Evolutionary conservation across 176 grass and related monocot genomes (phyloP).

Genomic region (Bothriochloa decipiens): DNA sequence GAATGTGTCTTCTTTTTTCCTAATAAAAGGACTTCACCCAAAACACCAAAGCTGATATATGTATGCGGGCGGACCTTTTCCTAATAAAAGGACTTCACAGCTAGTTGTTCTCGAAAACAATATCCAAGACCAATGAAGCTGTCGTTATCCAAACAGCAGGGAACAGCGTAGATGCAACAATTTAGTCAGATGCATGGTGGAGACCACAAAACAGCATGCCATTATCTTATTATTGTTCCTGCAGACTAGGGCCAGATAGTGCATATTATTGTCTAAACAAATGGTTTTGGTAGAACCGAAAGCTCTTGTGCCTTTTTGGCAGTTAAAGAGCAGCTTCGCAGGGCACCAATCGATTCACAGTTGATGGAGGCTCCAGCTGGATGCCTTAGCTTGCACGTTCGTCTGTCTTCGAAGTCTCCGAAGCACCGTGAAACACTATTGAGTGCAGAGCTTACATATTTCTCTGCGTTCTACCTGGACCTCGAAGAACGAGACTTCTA

Average conservation of each 20-base stretch:
- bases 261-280: neutral
- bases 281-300: constrained; percentile 33
- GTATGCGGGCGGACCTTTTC: neutral
- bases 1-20: too few relatives aligned
- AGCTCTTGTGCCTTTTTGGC: constrained; percentile 34
- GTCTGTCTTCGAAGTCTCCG: constrained; percentile 37
- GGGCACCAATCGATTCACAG: constrained; percentile 22
- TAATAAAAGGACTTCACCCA: neutral
- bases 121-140: neutral
- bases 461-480: neutral
- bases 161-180: neutral
- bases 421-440: neutral
- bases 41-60: neutral
- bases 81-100: neutral
- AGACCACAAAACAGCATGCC: neutral
- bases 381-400: constrained; percentile 4
- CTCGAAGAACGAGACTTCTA: neutral
- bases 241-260: neutral
- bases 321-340: constrained; percentile 19
- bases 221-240: neutral
- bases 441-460: neutral
- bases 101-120: neutral
- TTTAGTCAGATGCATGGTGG: neutral
- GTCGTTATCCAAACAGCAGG: neutral
- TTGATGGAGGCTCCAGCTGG: constrained; percentile 5